Evolutionary conservation across 2,329 filamentous ascomycete species (phyloP).

Genomic region (Fonsecaea nubica): DNA sequence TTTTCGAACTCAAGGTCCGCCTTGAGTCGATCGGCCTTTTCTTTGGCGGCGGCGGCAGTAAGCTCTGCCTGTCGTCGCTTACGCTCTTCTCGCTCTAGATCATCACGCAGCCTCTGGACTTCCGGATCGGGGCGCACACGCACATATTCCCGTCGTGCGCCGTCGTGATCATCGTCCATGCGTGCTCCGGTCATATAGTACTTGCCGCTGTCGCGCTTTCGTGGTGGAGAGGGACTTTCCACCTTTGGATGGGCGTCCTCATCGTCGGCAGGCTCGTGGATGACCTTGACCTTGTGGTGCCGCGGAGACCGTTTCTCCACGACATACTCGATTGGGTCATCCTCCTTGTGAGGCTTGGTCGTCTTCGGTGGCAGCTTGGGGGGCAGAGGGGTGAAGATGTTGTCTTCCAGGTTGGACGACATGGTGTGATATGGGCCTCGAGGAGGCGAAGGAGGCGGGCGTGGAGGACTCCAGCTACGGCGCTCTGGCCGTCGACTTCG

Average conservation of each 20-base stretch:
- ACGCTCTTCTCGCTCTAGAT: slow-evolving; percentile 26
- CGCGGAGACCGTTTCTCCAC: slow-evolving; percentile 27
- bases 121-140: slow-evolving; percentile 30
- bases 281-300: slow-evolving; percentile 27
- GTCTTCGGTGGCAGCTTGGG: slow-evolving; percentile 30
- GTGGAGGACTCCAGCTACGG: slow-evolving; percentile 21
- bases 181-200: slow-evolving; percentile 21
- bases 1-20: slow-evolving; percentile 30
- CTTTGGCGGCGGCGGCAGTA: slow-evolving; percentile 22
- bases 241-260: slow-evolving; percentile 33
- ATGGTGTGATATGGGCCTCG: slow-evolving; percentile 31
- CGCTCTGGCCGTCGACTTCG: slow-evolving; percentile 29
- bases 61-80: slow-evolving; percentile 34
- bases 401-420: slow-evolving; percentile 26
- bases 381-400: slow-evolving; percentile 32
- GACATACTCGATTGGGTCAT: slow-evolving; percentile 15
- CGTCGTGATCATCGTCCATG: slow-evolving; percentile 9
- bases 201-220: slow-evolving; percentile 33
- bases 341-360: slow-evolving; percentile 17
- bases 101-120: slow-evolving; percentile 24
- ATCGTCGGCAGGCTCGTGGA: slow-evolving; percentile 22
- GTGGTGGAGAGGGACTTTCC: slow-evolving; percentile 26
- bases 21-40: slow-evolving; percentile 21
- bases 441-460: slow-evolving; percentile 30
- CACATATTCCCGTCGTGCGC: slow-evolving; percentile 23